Conservation (phyloP, 805 yeast species). For the Komagataella mondaviorum region DNA sequence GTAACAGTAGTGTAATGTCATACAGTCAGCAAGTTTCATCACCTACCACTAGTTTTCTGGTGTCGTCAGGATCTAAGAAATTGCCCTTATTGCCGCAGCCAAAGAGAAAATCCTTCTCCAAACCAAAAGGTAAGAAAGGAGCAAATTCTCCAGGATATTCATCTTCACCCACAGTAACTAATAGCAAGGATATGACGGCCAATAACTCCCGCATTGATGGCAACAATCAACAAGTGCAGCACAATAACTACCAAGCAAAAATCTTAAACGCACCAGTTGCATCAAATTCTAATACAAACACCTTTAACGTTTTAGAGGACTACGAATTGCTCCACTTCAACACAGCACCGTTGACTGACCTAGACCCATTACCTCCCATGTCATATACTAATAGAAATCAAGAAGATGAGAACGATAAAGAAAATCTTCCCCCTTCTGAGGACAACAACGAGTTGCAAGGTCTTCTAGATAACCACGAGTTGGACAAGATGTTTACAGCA, state of each 20-base stretch:
- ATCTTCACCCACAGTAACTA: background rate
- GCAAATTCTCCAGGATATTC: background rate
- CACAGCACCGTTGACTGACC: constrained; percentile 1
- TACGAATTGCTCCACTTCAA: constrained; percentile 1
- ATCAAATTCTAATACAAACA: background rate
- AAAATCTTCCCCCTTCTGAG: background rate
- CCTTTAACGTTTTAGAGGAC: background rate
- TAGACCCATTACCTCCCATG: constrained; percentile 1
- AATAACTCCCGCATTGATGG: background rate
- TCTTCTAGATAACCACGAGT: background rate
- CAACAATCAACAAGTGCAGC: background rate
- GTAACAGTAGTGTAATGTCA: background rate
- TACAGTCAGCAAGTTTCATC: background rate
- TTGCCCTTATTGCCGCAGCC: background rate
- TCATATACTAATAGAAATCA: background rate
- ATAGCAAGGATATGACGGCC: background rate
- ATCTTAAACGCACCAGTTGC: background rate
- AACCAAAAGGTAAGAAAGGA: background rate
- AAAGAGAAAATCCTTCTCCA: background rate
- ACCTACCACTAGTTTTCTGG: background rate
- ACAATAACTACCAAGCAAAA: background rate
- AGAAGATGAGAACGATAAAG: constrained; percentile 5
- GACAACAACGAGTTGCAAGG: background rate
- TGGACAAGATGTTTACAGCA: background rate
- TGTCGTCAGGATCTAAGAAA: background rate